A percentile compares a stretch with the other conserved stretches of the same genome.
Evolutionary conservation across 768 basidiomycete genomes (phyloP).

Genomic region (Epithele typhae): DNA sequence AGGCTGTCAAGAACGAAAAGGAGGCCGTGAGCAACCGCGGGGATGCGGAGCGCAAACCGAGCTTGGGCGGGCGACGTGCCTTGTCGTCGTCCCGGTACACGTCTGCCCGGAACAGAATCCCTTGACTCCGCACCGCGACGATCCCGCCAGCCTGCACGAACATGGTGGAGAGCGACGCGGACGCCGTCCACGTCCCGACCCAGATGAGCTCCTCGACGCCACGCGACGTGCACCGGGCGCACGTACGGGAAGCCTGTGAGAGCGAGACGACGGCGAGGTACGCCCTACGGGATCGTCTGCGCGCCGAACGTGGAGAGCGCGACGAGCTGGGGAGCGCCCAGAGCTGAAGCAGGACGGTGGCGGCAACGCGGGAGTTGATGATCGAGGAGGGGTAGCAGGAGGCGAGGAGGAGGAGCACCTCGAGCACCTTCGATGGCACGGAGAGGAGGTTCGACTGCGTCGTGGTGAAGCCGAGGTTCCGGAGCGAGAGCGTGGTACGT

Average conservation of each 20-base stretch:
- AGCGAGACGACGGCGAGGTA: conserved; percentile 55
- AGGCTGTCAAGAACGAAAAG: conserved; percentile 7
- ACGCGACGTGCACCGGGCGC: conserved; percentile 37
- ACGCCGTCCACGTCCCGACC: conserved; percentile 51
- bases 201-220: conserved; percentile 57
- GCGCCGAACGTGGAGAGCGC: conserved; percentile 48
- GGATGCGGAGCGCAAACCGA: too few species aligned
- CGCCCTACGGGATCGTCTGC: conserved; percentile 50
- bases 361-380: conserved; percentile 53
- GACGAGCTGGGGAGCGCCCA: conserved; percentile 66
- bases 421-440: conserved; percentile 55
- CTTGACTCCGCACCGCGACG: too few species aligned
- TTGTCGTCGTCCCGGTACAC: conserved; percentile 53
- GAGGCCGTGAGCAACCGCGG: too few species aligned
- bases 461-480: conserved; percentile 59
- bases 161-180: conserved; percentile 55
- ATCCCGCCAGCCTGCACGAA: conserved; percentile 57
- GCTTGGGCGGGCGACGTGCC: too few species aligned
- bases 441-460: conserved; percentile 58
- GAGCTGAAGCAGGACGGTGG: conserved; percentile 48
- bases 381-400: conserved; percentile 47
- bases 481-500: conserved; percentile 59
- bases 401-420: conserved; percentile 42
- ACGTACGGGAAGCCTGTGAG: conserved; percentile 44
- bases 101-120: too few species aligned